Evolutionary conservation across 768 basidiomycete genomes (phyloP).

Genomic region (Mrakia gelida): DNA sequence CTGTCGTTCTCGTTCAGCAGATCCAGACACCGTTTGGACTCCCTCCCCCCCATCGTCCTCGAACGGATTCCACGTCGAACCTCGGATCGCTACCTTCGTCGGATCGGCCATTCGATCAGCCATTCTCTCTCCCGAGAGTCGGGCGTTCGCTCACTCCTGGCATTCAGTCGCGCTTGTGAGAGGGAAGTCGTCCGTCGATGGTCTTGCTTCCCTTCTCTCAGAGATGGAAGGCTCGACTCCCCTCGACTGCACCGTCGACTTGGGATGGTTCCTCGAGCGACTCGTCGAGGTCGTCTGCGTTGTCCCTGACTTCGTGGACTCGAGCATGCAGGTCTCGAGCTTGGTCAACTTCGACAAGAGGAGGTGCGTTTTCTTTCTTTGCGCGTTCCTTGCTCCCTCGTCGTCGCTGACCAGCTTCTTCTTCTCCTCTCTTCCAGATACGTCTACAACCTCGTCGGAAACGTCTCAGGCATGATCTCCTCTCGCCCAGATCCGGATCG

Average conservation of each 20-base stretch:
- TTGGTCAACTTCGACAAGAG: slow-evolving; percentile 80
- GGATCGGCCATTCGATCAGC: slow-evolving; percentile 73
- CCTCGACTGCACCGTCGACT: slow-evolving; percentile 63
- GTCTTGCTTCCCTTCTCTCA: slow-evolving; percentile 48
- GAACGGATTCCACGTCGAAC: slow-evolving; percentile 50
- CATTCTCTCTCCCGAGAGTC: slow-evolving; percentile 69
- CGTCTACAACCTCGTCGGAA: slow-evolving; percentile 61
- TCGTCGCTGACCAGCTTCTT: slow-evolving; percentile 25
- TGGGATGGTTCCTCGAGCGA: slow-evolving; percentile 77
- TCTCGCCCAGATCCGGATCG: slow-evolving; percentile 49
- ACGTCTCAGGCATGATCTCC: slow-evolving; percentile 51
- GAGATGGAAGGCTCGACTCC: slow-evolving; percentile 45
- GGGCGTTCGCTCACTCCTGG: slow-evolving; percentile 75
- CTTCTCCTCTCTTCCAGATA: slow-evolving; percentile 50
- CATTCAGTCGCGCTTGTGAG: slow-evolving; percentile 63
- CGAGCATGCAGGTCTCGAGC: slow-evolving; percentile 53
- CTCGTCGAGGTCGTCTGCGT: slow-evolving; percentile 72
- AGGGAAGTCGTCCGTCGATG: slow-evolving; percentile 58
- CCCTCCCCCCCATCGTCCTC: slow-evolving; percentile 33
- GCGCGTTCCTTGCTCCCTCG: neutral
- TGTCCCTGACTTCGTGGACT: slow-evolving; percentile 60
- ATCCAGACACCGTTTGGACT: slow-evolving; percentile 40
- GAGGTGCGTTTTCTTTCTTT: slow-evolving; percentile 51
- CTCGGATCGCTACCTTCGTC: slow-evolving; percentile 72
- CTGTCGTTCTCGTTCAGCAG: slow-evolving; percentile 53